These are phyloP conservation scores for Dryadomyces sulphureus DNA, from an alignment of 2,329 filamentous ascomycete species.

Conservation along the genomic window DNA sequence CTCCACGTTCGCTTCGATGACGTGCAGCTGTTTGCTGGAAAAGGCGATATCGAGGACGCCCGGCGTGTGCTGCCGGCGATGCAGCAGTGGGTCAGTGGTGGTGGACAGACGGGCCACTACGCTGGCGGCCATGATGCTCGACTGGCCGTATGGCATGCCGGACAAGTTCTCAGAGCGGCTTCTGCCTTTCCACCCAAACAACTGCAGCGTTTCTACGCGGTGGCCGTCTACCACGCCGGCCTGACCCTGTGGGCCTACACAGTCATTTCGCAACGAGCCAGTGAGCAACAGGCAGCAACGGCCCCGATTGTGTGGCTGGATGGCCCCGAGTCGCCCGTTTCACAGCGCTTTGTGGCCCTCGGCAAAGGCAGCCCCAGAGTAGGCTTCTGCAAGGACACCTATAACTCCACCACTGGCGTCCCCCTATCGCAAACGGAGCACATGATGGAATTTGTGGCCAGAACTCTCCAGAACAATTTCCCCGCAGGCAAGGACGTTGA, in stretches of 20 bases:
- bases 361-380: slow-evolving; percentile 28
- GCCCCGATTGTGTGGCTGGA: slow-evolving; percentile 21
- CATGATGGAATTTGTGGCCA: slow-evolving; percentile 43
- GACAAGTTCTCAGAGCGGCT: slow-evolving; percentile 9
- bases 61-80: slow-evolving; percentile 16
- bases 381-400: background rate
- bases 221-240: slow-evolving; percentile 53
- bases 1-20: slow-evolving; percentile 50
- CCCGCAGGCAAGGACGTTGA: slow-evolving; percentile 10
- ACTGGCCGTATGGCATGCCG: slow-evolving; percentile 10
- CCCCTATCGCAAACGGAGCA: slow-evolving; percentile 40
- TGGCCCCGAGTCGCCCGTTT: slow-evolving; percentile 31
- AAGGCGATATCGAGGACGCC: slow-evolving; percentile 52
- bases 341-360: slow-evolving; percentile 41
- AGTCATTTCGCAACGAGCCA: slow-evolving; percentile 24
- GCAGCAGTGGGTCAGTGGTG: slow-evolving; percentile 9
- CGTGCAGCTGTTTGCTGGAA: slow-evolving; percentile 51
- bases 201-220: slow-evolving; percentile 51
- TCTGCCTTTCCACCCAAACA: slow-evolving; percentile 24
- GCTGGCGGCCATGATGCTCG: slow-evolving; percentile 5
- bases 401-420: slow-evolving; percentile 19
- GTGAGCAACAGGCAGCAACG: background rate
- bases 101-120: too few species aligned
- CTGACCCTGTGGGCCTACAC: slow-evolving; percentile 58
- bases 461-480: slow-evolving; percentile 40